Evolutionary conservation across 768 basidiomycete species (phyloP), one percentile per base, ranked within the genome.

Genomic region (Crepidotus variabilis): DNA sequence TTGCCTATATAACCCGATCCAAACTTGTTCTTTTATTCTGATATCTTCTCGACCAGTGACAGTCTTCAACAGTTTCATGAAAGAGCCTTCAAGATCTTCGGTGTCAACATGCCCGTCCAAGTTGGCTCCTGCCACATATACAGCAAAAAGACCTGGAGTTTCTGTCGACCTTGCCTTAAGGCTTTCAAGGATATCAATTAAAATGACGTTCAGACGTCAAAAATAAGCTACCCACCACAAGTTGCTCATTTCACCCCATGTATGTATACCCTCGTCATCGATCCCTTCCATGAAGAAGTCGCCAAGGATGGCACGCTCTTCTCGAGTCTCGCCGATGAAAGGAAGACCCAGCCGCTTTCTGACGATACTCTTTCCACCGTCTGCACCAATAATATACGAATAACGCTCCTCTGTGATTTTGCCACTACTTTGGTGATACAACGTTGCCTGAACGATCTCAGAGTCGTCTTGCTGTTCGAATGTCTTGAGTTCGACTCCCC

Each of bases 321-420:
- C 62, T 14, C 65, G 58, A 0, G 74, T 74, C 54, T 77, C 75
- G 2, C 79, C 78, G 9, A 74, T 46, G 50, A 79, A 78, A 2
- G 67, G 54, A 7, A 78, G 57, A 2, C 73, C 74, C 1, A 76
- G 63, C 35, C 62, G 60, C 48, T 78, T 77, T 50, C 79, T 65
- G 4, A 78, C 72, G 10, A 65, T 60, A 32, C 78, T 71, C 47
- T 67, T 71, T 0, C 74, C 78, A 13, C 78, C 78, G 59, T 80
- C 79, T 0, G 75, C 69, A 5, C 79, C 78, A 35, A 80, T 64
- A 22, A 79, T 63, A 66, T 70, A 79, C 11, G 68, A 67, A 43
- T 67, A 74, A 0, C 55, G 55, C 6, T 62, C 51, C 5, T 60
- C 50, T 58, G 78, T 76, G 7, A 35, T 65, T 49, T 23, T 28